Base-by-base conservation (phyloP, 345 rosid species). In the Bruguiera gymnorhiza region DNA sequence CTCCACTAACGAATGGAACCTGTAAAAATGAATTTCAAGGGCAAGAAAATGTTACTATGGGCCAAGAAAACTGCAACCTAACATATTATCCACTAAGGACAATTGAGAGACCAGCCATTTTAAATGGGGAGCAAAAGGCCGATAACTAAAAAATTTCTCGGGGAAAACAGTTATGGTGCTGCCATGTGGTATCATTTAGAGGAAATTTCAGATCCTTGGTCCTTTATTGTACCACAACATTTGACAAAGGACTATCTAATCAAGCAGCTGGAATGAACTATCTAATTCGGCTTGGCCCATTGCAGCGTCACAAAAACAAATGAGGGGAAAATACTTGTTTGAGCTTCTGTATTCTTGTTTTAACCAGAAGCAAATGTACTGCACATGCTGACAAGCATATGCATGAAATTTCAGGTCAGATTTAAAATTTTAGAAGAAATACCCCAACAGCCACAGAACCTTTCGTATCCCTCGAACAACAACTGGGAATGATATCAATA, bases 1-100 rank as follows among this genome's bases (percentile, higher is more conserved):
- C 71, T 89, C 96, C 65, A n/a, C 83, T 70, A 87, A 77, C 4
- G 91, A 84, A 82, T 89, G 92, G 75, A 89, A 89, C 87, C 92
- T 89, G 54, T 53, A 20, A 56, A 50, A 64, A 57, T 21, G 34
- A 27, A 39, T 56, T 53, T 18, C 36, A 70, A 34, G 27, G 57
- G 51, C 60, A 60, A 19, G 6, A 23, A 62, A 5, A 66, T 19
- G 61, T 67, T 4, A 21, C 57, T 19, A 9, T 8, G 7, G 18
- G 21, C 29, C 20, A 27, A 63, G 16, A 71, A 31, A 32, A 66
- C 15, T 24, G 9, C 36, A 21, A 27, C 26, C 27, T 18, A 24
- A 32, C 23, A 60, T 0, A 23, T 31, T 54, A 26, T 54, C 70
- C 55, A 51, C 32, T 10, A 15, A 61, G 55, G 8, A 27, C n/a